Percentiles rank a stretch among this genome's conserved stretches.
Evolutionary conservation across 2,329 filamentous ascomycete genomes (phyloP).

Genomic region (Xylariaceae sp.): DNA sequence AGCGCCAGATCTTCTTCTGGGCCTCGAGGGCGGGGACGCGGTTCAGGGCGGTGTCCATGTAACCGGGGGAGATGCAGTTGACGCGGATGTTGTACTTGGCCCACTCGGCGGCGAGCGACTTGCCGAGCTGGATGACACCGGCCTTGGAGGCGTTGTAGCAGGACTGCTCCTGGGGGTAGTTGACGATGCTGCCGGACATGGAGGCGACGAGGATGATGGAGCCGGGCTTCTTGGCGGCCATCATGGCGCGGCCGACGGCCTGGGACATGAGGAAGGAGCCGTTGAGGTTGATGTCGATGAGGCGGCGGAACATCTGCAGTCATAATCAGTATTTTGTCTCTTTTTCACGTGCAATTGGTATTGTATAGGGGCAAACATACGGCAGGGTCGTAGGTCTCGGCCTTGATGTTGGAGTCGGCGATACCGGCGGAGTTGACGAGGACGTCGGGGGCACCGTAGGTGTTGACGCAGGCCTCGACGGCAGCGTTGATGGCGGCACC

Average conservation of each 20-base stretch:
- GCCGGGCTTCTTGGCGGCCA: constrained; percentile 63
- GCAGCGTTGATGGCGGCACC: constrained; percentile 64
- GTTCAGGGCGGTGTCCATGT: constrained; percentile 82
- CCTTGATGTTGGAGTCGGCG: constrained; percentile 78
- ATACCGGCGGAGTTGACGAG: constrained; percentile 78
- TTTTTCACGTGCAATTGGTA: neutral
- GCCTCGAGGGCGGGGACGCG: constrained; percentile 70
- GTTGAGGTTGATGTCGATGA: constrained; percentile 78
- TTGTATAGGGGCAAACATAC: constrained; percentile 1
- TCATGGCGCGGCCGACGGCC: constrained; percentile 67
- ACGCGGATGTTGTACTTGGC: constrained; percentile 74
- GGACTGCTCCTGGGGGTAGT: constrained; percentile 78
- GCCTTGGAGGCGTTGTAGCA: constrained; percentile 85
- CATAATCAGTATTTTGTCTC: neutral
- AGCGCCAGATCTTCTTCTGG: constrained; percentile 77
- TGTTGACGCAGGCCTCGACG: constrained; percentile 58
- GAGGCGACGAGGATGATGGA: constrained; percentile 72
- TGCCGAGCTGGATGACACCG: constrained; percentile 70
- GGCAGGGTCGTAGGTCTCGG: constrained; percentile 68
- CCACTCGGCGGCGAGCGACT: constrained; percentile 80
- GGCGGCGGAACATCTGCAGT: constrained; percentile 63
- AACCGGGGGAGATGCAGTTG: constrained; percentile 79
- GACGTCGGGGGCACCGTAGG: constrained; percentile 66
- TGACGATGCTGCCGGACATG: constrained; percentile 80
- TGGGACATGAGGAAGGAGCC: constrained; percentile 75